Percentiles rank a stretch among this genome's conserved stretches.
phyloP scores from a whole-genome alignment of 768 basidiomycete genomes.

The Clitopilus passeckerianus region DNA sequence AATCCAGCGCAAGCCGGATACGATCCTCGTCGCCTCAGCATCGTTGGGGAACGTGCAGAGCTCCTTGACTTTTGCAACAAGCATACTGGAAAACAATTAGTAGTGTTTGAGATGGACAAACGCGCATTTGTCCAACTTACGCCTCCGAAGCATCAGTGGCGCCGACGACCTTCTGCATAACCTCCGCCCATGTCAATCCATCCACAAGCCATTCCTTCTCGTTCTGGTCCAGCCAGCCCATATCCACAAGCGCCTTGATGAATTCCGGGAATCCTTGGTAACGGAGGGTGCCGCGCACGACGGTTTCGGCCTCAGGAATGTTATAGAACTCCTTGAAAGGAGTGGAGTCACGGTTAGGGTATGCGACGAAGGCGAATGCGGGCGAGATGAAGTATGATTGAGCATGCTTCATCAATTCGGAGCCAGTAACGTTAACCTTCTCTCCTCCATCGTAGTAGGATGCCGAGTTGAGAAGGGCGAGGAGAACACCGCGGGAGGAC shows the following conservation, averaged over 20 bases:
- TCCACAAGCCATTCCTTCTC: slow-evolving; percentile 75
- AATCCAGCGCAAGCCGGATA: slow-evolving; percentile 90
- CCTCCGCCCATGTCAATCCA: slow-evolving; percentile 78
- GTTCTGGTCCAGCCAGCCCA: slow-evolving; percentile 80
- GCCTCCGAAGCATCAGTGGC: slow-evolving; percentile 66
- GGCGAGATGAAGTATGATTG: slow-evolving; percentile 94
- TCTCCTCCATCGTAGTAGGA: slow-evolving; percentile 69
- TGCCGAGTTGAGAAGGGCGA: slow-evolving; percentile 89
- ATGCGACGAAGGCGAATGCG: slow-evolving; percentile 93
- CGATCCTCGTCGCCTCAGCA: slow-evolving; percentile 68
- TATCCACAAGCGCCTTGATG: slow-evolving; percentile 77
- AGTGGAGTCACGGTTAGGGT: slow-evolving; percentile 93
- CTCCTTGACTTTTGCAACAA: slow-evolving; percentile 66
- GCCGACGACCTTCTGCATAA: slow-evolving; percentile 69
- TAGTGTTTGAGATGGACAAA: slow-evolving; percentile 3
- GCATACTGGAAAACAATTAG: slow-evolving; percentile 39
- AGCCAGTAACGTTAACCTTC: slow-evolving; percentile 63
- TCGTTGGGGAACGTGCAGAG: slow-evolving; percentile 71
- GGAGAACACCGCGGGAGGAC: slow-evolving; percentile 94
- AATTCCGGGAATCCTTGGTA: slow-evolving; percentile 98
- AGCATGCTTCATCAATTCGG: slow-evolving; percentile 85
- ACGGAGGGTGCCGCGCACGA: slow-evolving; percentile 88
- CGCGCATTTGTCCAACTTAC: slow-evolving; percentile 35
- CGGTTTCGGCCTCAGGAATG: slow-evolving; percentile 91
- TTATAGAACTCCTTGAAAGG: slow-evolving; percentile 89